Percentiles rank a stretch among this genome's conserved stretches.
These are phyloP conservation scores for Cladobotryum mycophilum DNA, from an alignment of 2,329 filamentous ascomycete genomes.

Conservation along the genomic window DNA sequence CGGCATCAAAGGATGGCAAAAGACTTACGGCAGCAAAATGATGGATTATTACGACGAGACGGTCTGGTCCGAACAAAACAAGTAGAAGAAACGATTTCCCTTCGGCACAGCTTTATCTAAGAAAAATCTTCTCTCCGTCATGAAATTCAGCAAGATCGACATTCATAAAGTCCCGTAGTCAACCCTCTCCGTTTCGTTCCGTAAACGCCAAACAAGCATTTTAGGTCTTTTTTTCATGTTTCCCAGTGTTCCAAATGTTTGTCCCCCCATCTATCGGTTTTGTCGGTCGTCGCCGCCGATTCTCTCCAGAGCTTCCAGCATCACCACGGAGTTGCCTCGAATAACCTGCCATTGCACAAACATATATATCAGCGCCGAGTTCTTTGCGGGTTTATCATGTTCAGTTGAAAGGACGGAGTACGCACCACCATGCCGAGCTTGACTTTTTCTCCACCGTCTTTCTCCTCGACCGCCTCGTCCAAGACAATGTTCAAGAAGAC, in stretches of 20 bases:
- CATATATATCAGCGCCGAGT: neutral
- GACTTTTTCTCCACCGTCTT: slow-evolving; percentile 82
- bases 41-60: slow-evolving; percentile 47
- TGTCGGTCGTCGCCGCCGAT: slow-evolving; percentile 56
- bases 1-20: slow-evolving; percentile 52
- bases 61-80: slow-evolving; percentile 25
- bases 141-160: slow-evolving; percentile 26
- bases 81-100: slow-evolving; percentile 13
- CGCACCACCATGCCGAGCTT: slow-evolving; percentile 86
- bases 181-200: slow-evolving; percentile 17
- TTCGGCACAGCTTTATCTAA: neutral
- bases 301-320: slow-evolving; percentile 78
- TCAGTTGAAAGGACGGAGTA: slow-evolving; percentile 16
- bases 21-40: slow-evolving; percentile 37
- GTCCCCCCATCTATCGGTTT: slow-evolving; percentile 28
- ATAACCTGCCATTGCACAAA: slow-evolving; percentile 59
- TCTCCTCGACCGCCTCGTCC: slow-evolving; percentile 94
- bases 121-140: slow-evolving; percentile 19
- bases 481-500: slow-evolving; percentile 98
- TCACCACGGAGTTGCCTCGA: slow-evolving; percentile 94
- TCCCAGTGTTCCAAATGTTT: slow-evolving; percentile 5
- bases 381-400: no score
- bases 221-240: slow-evolving; percentile 14
- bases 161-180: slow-evolving; percentile 8
- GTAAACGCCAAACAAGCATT: slow-evolving; percentile 29